Base-by-base conservation (phyloP, 352 stramenopile species). In the Elongisporangium undulatum region DNA sequence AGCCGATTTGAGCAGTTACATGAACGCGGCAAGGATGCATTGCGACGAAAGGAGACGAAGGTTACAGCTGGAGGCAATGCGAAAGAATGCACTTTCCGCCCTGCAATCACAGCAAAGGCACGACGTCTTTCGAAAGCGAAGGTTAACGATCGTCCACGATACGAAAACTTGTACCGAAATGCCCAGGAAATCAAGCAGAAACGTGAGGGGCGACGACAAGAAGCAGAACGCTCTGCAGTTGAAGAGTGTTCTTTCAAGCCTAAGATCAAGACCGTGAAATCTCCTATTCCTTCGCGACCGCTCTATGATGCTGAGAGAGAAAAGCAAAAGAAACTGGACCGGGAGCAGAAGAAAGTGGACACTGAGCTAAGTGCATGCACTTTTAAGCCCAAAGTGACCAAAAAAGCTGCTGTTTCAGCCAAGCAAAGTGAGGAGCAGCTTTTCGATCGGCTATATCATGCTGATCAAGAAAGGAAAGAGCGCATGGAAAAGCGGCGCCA, bases 231-330 rank as follows among this genome's bases (percentile, higher is more conserved):
- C 49, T 75, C 77, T 7, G 74, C 70, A 0, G 74, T 83, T 22
- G 82, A 88, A 17, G 71, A 85, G 60, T 90, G 74, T 34, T 87
- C 82, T 1, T 94, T 94, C 61, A 87, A 89, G 34, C 85, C 85
- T 3, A 89, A 90, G 55, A 92, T 92, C 55, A 88, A 75, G 19
- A 49, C 67, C 1, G 72, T 69, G 29, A 90, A 88, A 56, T 89
- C 77, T 2, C 81, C 76, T 12, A 57, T 75, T 3, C 81, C 85
- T 49, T 70, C 67, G 2, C 69, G 72, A 9, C 82, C 82, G 3
- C 62, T 94, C 15, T 94, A 94, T 24, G 83, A 92, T 39, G 75
- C 68, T 4, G 83, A 92, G 55, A 68, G 78, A 5, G 68, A 87
- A 10, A 90, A 90, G 45, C 79, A 87, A 64, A 91, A 85, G 59